phyloP scores from a whole-genome alignment of 2,329 filamentous ascomycete genomes.

The Hypocrella siamensis region DNA sequence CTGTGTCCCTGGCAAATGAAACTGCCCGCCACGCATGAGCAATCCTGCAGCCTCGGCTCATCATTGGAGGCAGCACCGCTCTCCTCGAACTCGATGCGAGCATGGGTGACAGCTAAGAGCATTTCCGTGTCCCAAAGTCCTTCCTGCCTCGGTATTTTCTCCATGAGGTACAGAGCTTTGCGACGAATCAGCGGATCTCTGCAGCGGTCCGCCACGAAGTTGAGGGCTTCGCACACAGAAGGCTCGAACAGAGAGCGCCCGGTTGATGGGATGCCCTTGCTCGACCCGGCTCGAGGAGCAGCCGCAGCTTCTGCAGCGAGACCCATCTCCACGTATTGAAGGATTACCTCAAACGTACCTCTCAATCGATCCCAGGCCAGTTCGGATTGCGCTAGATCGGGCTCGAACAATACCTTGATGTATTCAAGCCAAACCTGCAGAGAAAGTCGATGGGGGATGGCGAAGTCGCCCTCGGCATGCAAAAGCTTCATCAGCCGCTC shows the following conservation, averaged over 20 bases:
- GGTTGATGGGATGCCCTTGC: too few species aligned
- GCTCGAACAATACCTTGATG: background rate
- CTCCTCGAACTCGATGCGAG: background rate
- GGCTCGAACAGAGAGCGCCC: background rate
- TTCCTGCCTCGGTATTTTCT: background rate
- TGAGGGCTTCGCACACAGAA: background rate
- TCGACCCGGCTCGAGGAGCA: too few species aligned
- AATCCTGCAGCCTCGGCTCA: background rate
- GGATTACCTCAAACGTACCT: background rate
- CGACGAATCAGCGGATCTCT: background rate
- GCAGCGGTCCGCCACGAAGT: background rate
- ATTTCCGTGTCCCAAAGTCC: background rate
- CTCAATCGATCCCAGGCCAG: background rate
- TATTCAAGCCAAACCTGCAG: background rate
- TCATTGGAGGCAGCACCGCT: background rate
- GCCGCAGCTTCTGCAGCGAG: background rate
- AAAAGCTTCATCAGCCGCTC: background rate
- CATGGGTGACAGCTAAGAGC: background rate
- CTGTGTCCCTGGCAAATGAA: background rate
- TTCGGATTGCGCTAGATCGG: background rate
- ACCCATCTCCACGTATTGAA: background rate
- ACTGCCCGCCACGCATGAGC: background rate
- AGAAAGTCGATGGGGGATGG: background rate
- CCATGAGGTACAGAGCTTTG: background rate
- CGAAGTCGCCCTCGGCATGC: background rate